A percentile compares a stretch with the other conserved stretches of the same genome.
Conservation (phyloP, 2,329 filamentous ascomycete genomes). For the Nannizziopsis barbatae region DNA sequence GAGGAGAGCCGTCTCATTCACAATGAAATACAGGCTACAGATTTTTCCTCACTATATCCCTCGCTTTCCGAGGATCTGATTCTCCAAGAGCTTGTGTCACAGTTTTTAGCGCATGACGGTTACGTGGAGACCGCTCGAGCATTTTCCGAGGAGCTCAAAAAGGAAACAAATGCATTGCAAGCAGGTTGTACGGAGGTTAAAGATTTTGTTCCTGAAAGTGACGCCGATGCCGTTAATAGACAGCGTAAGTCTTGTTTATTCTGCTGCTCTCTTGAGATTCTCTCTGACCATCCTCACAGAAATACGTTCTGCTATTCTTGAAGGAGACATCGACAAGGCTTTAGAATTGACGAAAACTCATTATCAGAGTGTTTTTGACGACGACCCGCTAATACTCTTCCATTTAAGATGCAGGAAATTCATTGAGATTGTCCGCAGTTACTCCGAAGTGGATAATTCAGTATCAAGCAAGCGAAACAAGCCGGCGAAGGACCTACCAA, state of each 20-base stretch:
- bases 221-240: slow-evolving; percentile 73
- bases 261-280: not conserved
- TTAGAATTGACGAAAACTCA: slow-evolving; percentile 67
- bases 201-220: slow-evolving; percentile 60
- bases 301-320: slow-evolving; percentile 75
- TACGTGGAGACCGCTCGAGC: slow-evolving; percentile 87
- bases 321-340: slow-evolving; percentile 84
- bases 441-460: slow-evolving; percentile 51
- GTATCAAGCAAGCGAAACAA: slow-evolving; percentile 32
- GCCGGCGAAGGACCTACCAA: slow-evolving; percentile 18
- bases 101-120: slow-evolving; percentile 88
- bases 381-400: slow-evolving; percentile 79
- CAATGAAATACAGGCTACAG: slow-evolving; percentile 49
- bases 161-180: slow-evolving; percentile 60
- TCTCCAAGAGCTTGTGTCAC: slow-evolving; percentile 70
- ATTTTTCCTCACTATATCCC: slow-evolving; percentile 50
- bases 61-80: slow-evolving; percentile 62
- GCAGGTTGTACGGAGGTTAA: slow-evolving; percentile 45
- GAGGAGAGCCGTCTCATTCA: slow-evolving; percentile 50
- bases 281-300: slow-evolving; percentile 39
- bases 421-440: slow-evolving; percentile 79
- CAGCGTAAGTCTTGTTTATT: slow-evolving; percentile 53
- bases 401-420: slow-evolving; percentile 81
- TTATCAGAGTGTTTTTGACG: slow-evolving; percentile 68
- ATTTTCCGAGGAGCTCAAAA: slow-evolving; percentile 69